Base-by-base conservation (phyloP, 2,329 filamentous ascomycete species). In the Kalaharituber pfeilii region DNA sequence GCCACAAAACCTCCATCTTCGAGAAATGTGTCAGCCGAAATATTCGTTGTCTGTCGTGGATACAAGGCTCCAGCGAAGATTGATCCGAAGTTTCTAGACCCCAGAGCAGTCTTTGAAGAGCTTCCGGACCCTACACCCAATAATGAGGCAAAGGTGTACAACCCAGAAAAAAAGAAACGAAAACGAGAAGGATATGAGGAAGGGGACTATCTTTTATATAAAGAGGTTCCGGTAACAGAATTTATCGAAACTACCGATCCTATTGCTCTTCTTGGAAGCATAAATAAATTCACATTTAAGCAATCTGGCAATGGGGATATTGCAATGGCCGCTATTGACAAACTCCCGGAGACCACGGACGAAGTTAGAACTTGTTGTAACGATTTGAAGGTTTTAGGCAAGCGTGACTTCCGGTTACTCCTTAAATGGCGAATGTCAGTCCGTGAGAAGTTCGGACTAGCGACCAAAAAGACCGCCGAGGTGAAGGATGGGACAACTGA, bases 121-220 rank as follows among this genome's bases (percentile, higher is more conserved):
- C 72, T 95, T n/a, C 73, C 82, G 28, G 85, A 84, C 55, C 79
- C 84, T 1, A 83, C 82, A 0, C 86, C 87, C 1, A 98, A 96
- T 69, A 93, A 96, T 62, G 91, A 98, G 68, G 91, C 91, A 36
- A 94, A 94, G 68, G 91, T 98, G 1, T 98, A 89, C 74, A 95
- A 98, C 61, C 91, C 91, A 0, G 91, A 98, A 67, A 75, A 86
- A 66, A 98, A 96, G 76, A 98, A 95, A 78, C 75, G 91, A 56
- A 96, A 95, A 77, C 77, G 91, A 73, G 89, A 94, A 45, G 91
- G 91, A 74, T 98, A 98, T 62, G 89, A 96, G 62, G 91, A 98
- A 69, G 89, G 86, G 30, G 87, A 98, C 61, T 94, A 82, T 68
- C 89, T 80, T 3, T 86, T 94, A 64, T 94, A 84, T 73, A 94